Percentiles rank a stretch among this genome's conserved stretches.
phyloP scores from a whole-genome alignment of 106 monocot species.

The Platanthera guangdongensis region DNA sequence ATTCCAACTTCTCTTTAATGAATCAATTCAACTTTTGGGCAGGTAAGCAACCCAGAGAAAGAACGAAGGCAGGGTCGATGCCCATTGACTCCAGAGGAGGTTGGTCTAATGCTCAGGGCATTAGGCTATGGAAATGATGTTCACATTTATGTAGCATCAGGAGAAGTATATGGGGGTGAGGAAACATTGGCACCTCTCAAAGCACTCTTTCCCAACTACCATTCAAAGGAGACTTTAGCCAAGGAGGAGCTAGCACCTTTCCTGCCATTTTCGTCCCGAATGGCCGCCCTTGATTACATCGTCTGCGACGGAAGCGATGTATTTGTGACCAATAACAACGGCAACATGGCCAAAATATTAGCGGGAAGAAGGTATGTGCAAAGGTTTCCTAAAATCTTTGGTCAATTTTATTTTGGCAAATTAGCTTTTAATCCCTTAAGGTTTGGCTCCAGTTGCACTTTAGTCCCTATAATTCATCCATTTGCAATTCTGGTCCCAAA shows the following conservation, averaged over 20 bases:
- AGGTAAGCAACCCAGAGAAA: constrained; percentile 75
- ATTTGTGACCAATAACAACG: constrained; percentile 89
- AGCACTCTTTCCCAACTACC: constrained; percentile 76
- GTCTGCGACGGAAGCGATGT: constrained; percentile 85
- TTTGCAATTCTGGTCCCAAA: too few relatives aligned
- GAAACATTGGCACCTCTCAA: constrained; percentile 76
- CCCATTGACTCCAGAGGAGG: constrained; percentile 78
- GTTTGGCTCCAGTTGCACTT: too few relatives aligned
- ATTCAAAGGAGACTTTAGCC: constrained; percentile 73
- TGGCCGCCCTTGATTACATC: constrained; percentile 91
- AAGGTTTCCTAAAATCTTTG: background rate
- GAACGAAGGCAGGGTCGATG: constrained; percentile 79
- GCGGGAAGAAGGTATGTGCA: constrained; percentile 72
- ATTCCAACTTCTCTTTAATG: background rate
- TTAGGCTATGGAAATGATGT: constrained; percentile 68
- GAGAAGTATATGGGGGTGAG: constrained; percentile 79
- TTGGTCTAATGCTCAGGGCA: constrained; percentile 77
- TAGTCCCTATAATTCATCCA: too few relatives aligned
- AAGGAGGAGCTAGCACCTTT: constrained; percentile 69
- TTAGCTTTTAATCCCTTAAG: too few relatives aligned
- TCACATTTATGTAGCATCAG: constrained; percentile 86
- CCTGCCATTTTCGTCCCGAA: constrained; percentile 66
- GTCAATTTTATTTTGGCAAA: background rate
- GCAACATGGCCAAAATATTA: constrained; percentile 88
- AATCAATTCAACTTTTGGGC: background rate